Percentiles rank a stretch among this genome's conserved stretches.
Evolutionary conservation across 306 rosid genomes (phyloP).

Genomic region (Acacia crassicarpa): DNA sequence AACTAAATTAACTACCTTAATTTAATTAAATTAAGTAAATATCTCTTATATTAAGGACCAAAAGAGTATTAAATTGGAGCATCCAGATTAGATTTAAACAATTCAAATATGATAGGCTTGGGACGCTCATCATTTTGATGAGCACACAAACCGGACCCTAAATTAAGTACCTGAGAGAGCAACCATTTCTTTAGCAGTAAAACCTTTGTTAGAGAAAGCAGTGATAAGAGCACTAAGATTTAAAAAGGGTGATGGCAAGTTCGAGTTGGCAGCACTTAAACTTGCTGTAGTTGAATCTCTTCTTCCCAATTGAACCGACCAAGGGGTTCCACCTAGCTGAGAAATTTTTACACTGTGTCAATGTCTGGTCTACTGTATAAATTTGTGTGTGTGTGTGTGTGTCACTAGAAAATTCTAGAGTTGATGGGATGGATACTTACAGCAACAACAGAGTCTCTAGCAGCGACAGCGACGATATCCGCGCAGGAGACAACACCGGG

Average conservation of each 20-base stretch:
- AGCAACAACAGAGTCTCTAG: conserved; percentile 62
- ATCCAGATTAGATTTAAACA: too few species aligned
- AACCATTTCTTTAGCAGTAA: conserved; percentile 52
- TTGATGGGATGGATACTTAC: conserved; percentile 30
- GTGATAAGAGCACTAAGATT: conserved; percentile 42
- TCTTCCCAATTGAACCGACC: conserved; percentile 62
- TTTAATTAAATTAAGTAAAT: too few species aligned
- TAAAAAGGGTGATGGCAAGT: conserved; percentile 47
- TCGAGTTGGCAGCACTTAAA: conserved; percentile 45
- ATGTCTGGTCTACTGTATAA: background rate
- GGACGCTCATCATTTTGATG: too few species aligned
- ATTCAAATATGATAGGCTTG: too few species aligned
- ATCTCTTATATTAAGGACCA: too few species aligned
- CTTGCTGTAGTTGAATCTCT: conserved; percentile 78
- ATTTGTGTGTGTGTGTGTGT: too few species aligned
- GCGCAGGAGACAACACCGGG: conserved; percentile 66
- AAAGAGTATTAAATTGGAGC: too few species aligned
- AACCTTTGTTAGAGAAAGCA: conserved; percentile 61
- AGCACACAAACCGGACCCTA: too few species aligned
- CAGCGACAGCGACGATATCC: conserved; percentile 62
- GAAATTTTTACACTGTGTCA: background rate
- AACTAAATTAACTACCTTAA: too few species aligned
- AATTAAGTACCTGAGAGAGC: conserved; percentile 54
- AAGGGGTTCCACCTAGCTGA: conserved; percentile 63
- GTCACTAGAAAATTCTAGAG: too few species aligned